A percentile compares a stretch with the other conserved stretches of the same genome.
phyloP scores from a whole-genome alignment of 1,284 basidiomycete genomes.

The Naganishia sp. region DNA sequence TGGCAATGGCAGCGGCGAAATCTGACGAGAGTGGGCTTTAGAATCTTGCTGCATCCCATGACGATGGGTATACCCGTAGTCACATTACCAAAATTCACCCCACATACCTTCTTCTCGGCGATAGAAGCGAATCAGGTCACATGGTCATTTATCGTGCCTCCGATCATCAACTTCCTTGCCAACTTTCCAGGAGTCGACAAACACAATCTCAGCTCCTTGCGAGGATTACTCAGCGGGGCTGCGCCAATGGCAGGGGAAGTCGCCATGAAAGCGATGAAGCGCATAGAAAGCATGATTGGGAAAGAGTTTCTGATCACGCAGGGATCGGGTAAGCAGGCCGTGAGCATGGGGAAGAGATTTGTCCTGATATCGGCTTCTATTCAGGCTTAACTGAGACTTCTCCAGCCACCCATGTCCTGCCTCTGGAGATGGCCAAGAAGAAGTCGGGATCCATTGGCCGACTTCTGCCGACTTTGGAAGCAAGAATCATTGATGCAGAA shows the following conservation, averaged over 20 bases:
- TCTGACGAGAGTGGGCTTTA: neutral
- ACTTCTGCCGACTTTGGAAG: conserved; percentile 75
- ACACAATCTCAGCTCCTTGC: conserved; percentile 67
- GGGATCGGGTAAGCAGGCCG: conserved; percentile 30
- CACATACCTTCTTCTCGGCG: conserved; percentile 61
- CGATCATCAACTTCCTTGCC: conserved; percentile 65
- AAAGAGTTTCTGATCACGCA: conserved; percentile 28
- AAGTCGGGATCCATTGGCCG: conserved; percentile 69
- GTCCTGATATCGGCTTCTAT: conserved; percentile 59
- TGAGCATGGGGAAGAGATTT: conserved; percentile 55
- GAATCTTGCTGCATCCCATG: conserved; percentile 64
- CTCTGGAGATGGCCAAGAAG: conserved; percentile 39
- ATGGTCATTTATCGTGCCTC: conserved; percentile 72
- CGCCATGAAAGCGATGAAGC: conserved; percentile 57
- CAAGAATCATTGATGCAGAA: conserved; percentile 63
- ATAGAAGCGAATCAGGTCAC: conserved; percentile 73
- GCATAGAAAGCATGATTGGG: conserved; percentile 46
- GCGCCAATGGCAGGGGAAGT: conserved; percentile 74
- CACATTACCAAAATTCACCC: conserved; percentile 66
- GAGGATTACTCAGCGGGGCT: conserved; percentile 70
- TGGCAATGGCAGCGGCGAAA: too few relatives aligned
- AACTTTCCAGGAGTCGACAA: conserved; percentile 63
- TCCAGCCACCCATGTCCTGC: conserved; percentile 52
- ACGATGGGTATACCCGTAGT: conserved; percentile 63
- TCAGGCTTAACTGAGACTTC: conserved; percentile 57